Evolutionary conservation across 495 filamentous ascomycete genomes (phyloP), one percentile per base, ranked within the genome.

Genomic region (Penicillium malachiteum): DNA sequence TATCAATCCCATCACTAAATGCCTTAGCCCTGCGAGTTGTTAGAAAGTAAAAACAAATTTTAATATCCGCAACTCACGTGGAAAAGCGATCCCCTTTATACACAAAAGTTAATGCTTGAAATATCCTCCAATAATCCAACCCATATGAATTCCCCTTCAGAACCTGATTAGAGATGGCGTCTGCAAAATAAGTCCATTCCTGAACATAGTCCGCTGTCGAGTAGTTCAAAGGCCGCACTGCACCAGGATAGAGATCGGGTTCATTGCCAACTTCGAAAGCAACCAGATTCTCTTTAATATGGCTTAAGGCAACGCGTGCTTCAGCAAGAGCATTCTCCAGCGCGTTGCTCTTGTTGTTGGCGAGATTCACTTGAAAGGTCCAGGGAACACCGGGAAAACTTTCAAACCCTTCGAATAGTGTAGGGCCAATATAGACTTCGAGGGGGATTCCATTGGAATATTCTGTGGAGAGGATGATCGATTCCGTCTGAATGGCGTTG

Each of bases 231-330:
- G 53, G 49, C 9, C 58, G 38, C 1, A 60, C 58, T 14, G 33
- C 48, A 31, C 58, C 58, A 10, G 58, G 49, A 37, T 60, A 60
- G 6, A 60, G 49, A 39, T 60, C 58, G 16, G 58, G 58, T 42
- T 60, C 58, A 42, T 60, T 60, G 1, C 58, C 58, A 50, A 60
- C 43, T 40, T 60, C 58, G 42, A 60, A 56, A 13, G 58, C 58
- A 18, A 56, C 43, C 10, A 60, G 44, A 3, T 60, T 50, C 7
- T 31, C 49, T 18, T 48, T 55, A 17, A 60, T 60, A 40, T 60
- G 58, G n/a, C 47, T 53, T 10, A 60, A 18, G 0, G 58, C 58
- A 13, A 50, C 54, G 5, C 40, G 18, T 9, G 58, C 58, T 12
- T 60, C 58, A 0, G 58, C 44, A 16, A 60, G 26, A 0, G 58